These are phyloP conservation scores for Suillus bovinus DNA, from an alignment of 768 basidiomycete genomes.

Conservation along the genomic window DNA sequence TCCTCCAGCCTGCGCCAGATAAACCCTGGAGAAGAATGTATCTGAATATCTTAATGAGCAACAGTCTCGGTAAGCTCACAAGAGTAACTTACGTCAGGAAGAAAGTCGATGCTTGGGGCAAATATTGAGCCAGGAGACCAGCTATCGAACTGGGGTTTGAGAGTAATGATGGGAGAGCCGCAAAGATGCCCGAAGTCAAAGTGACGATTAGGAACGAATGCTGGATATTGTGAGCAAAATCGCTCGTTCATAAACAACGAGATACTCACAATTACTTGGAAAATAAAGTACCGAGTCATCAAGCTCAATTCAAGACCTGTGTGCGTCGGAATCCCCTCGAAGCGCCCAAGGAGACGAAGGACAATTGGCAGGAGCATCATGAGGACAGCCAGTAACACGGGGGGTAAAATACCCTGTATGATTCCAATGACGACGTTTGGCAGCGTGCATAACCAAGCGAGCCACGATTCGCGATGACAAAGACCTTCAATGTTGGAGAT, in stretches of 20 bases:
- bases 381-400: constrained; percentile 83
- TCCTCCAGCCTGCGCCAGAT: constrained; percentile 75
- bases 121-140: constrained; percentile 66
- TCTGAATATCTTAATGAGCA: constrained; percentile 32
- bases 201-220: constrained; percentile 94
- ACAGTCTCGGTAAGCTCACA: constrained; percentile 2
- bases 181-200: constrained; percentile 78
- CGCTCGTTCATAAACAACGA: background rate
- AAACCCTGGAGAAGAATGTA: constrained; percentile 83
- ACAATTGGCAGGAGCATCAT: constrained; percentile 90
- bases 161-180: constrained; percentile 61
- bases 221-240: constrained; percentile 38
- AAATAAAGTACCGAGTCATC: constrained; percentile 91
- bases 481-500: constrained; percentile 80
- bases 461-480: constrained; percentile 63
- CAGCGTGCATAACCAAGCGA: constrained; percentile 81
- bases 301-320: constrained; percentile 85
- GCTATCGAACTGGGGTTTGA: constrained; percentile 73
- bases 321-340: constrained; percentile 88
- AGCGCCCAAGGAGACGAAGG: constrained; percentile 73
- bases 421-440: constrained; percentile 73
- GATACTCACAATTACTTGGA: constrained; percentile 81
- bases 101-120: constrained; percentile 86
- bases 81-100: constrained; percentile 69
- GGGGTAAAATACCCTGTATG: constrained; percentile 86